Conservation (phyloP, 495 filamentous ascomycete species). For the Xylona heveae region DNA sequence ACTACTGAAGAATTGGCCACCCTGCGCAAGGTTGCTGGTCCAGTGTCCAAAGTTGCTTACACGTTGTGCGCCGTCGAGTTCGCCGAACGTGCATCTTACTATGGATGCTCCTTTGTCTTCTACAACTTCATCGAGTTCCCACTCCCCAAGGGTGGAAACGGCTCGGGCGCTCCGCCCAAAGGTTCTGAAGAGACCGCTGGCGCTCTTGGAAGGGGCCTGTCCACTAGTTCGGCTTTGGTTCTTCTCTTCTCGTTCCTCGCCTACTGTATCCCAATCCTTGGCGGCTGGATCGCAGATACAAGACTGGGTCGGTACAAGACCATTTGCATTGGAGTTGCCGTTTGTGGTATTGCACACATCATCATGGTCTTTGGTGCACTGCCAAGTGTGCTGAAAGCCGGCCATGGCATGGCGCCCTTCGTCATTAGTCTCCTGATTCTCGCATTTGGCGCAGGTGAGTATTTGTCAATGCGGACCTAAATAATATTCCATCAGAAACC, state of each 20-base stretch:
- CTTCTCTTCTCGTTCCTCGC: slow-evolving; percentile 38
- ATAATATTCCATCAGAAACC: no score
- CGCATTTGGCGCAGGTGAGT: slow-evolving; percentile 18
- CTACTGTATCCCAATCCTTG: slow-evolving; percentile 34
- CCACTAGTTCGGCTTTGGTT: slow-evolving; percentile 33
- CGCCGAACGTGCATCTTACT: slow-evolving; percentile 36
- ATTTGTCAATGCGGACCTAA: no score
- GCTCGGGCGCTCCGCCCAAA: slow-evolving; percentile 33
- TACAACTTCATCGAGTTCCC: slow-evolving; percentile 35
- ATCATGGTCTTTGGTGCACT: slow-evolving; percentile 40
- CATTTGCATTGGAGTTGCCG: slow-evolving; percentile 36
- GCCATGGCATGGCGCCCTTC: slow-evolving; percentile 32
- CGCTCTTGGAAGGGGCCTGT: slow-evolving; percentile 34
- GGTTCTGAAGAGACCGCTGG: slow-evolving; percentile 32
- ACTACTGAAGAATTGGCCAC: slow-evolving; percentile 33
- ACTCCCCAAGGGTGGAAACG: slow-evolving; percentile 34
- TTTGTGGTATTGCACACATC: slow-evolving; percentile 46
- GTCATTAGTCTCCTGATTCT: slow-evolving; percentile 27
- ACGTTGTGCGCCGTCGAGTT: slow-evolving; percentile 36
- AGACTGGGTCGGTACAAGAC: slow-evolving; percentile 30
- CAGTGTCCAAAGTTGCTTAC: slow-evolving; percentile 23
- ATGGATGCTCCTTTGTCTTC: slow-evolving; percentile 31
- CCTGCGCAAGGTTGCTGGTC: slow-evolving; percentile 33
- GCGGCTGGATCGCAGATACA: slow-evolving; percentile 36
- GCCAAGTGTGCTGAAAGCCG: slow-evolving; percentile 32